Base-by-base conservation (phyloP, 2,329 filamentous ascomycete species). In the Claviceps monticola region DNA sequence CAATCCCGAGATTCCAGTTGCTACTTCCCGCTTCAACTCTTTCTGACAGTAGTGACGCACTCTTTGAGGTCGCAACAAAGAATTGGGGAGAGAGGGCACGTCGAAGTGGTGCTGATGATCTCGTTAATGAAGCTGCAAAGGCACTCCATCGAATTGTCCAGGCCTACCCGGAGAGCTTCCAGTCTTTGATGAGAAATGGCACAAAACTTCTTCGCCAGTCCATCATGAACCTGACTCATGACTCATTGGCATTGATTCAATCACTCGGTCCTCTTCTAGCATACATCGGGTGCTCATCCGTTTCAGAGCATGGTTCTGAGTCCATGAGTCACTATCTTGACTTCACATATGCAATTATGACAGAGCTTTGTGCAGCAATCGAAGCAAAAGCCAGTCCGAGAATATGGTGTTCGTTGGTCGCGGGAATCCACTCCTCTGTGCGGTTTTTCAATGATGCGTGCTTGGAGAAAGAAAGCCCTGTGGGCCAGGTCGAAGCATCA, bases 261-360 rank as follows among this genome's bases (percentile, higher is more conserved):
- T 60, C 60, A 29, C 62, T 75, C 2, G 64, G 74, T 4, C 66
- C 68, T 9, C 66, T 73, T 2, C 56, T 80, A 2, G 72, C 72
- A 3, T 74, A 71, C 51, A 65, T 79, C 47, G 73, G 73, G 29
- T 76, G 73, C 58, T 75, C 73, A 68, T 1, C 56, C 53, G 2
- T 53, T 46, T 8, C 53, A 13, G 45, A 21, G 17, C n/a, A 41
- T 38, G 46, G 58, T 3, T 56, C 57, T 1, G 56, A 59, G 5
- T 61, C 63, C 1, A 60, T 73, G n/a, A 53, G 60, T 14, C 68
- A 75, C 54, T 73, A 73, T 51, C 52, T 74, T 11, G 66, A 63
- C 5, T 64, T 73, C 17, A 58, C 67, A 26, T 61, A 64, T 41
- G 59, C 63, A 2, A 55, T 76, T 5, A 48, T 65, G 23, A 48